phyloP scores from a whole-genome alignment of 768 basidiomycete species.

The Royoungia palumana region DNA sequence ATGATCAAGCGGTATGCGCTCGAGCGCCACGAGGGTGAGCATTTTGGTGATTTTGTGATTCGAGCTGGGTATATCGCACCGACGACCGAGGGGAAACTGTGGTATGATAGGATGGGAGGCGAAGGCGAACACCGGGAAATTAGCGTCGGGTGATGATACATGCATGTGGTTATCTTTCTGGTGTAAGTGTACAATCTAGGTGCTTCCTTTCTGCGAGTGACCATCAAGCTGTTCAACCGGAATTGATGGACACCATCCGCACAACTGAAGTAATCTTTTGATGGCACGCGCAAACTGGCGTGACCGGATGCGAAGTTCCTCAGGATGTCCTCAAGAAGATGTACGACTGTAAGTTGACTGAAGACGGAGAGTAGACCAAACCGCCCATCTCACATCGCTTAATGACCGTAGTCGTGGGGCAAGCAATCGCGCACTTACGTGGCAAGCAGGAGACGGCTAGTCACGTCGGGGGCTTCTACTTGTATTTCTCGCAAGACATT shows the following conservation, averaged over 20 bases:
- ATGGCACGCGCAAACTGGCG: too few relatives aligned
- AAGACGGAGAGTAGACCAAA: background rate
- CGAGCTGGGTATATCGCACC: constrained; percentile 87
- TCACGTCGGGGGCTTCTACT: background rate
- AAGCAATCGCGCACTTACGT: constrained; percentile 4
- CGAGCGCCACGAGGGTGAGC: constrained; percentile 83
- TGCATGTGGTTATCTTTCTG: background rate
- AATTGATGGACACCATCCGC: too few relatives aligned
- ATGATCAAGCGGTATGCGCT: constrained; percentile 95
- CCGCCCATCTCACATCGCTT: constrained; percentile 2
- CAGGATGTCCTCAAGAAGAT: constrained; percentile 5
- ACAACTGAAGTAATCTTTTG: too few relatives aligned
- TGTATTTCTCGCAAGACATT: constrained; percentile 12
- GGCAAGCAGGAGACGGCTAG: constrained; percentile 7
- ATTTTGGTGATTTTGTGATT: constrained; percentile 94
- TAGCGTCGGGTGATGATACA: constrained; percentile 12
- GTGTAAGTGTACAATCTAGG: background rate
- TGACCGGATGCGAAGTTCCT: too few relatives aligned
- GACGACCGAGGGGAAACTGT: constrained; percentile 77
- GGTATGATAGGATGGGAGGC: constrained; percentile 84
- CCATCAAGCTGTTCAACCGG: too few relatives aligned
- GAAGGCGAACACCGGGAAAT: constrained; percentile 56
- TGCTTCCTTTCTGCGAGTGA: too few relatives aligned
- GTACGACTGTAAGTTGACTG: constrained; percentile 5
- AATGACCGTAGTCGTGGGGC: background rate